Conservation (phyloP, 495 filamentous ascomycete species). For the Jackrogersella multiformis region DNA sequence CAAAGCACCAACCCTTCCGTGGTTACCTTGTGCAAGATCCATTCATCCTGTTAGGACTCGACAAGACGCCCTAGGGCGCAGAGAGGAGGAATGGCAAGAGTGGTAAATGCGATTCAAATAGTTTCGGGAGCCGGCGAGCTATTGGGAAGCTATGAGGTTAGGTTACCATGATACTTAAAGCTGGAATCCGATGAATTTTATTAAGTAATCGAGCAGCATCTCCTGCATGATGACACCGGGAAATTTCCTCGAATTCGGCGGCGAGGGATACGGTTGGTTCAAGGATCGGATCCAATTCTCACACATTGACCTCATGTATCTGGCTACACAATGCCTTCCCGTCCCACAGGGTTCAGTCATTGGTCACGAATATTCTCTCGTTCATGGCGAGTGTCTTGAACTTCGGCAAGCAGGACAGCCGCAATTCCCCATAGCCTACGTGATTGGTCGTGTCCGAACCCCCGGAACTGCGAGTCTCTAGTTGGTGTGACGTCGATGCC, state of each 20-base stretch:
- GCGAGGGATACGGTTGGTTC: conserved; percentile 1
- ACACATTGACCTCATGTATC: conserved; percentile 19
- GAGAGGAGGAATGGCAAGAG: conserved; percentile 25
- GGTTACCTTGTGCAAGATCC: conserved; percentile 17
- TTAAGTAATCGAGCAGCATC: conserved; percentile 36
- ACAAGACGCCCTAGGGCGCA: conserved; percentile 21
- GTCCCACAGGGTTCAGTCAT: conserved; percentile 13
- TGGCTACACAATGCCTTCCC: conserved; percentile 20
- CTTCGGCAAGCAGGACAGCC: conserved; percentile 40
- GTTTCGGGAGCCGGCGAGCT: conserved; percentile 43
- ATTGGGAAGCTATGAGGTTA: conserved; percentile 40
- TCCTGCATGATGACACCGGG: conserved; percentile 25
- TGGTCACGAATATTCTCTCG: conserved; percentile 16
- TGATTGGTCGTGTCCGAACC: conserved; percentile 32
- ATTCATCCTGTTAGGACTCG: conserved; percentile 23
- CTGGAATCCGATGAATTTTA: conserved; percentile 39
- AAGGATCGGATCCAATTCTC: conserved; percentile 15
- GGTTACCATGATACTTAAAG: conserved; percentile 35
- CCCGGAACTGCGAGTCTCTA: conserved; percentile 37
- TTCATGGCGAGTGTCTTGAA: conserved; percentile 38
- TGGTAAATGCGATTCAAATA: conserved; percentile 29
- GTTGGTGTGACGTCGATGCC: conserved; percentile 29
- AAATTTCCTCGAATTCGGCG: conserved; percentile 20
- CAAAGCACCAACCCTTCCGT: conserved; percentile 30
- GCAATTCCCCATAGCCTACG: conserved; percentile 31